phyloP scores from a whole-genome alignment of 192 early-diverging fungal genomes.

The Entomortierella chlamydospora region DNA sequence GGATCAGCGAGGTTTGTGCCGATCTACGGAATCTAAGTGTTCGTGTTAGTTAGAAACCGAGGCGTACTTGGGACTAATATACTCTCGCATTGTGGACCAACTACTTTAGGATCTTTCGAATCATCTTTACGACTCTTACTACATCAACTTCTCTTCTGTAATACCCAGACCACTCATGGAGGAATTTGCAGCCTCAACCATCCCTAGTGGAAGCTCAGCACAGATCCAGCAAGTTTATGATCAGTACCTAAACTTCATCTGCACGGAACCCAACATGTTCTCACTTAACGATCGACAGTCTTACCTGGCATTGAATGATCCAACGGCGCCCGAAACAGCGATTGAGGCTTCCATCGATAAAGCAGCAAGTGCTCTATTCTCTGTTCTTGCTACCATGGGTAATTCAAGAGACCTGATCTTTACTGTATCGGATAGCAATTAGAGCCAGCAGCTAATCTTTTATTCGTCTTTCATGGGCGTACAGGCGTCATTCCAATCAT shows the following conservation, averaged over 20 bases:
- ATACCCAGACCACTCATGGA: conserved; percentile 91
- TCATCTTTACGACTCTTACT: conserved; percentile 95
- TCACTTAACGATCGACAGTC: conserved; percentile 86
- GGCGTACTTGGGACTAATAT: too few species aligned
- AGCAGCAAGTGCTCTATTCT: conserved; percentile 87
- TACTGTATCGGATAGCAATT: too few species aligned
- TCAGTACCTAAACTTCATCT: conserved; percentile 96
- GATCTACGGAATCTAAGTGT: neutral
- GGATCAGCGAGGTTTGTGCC: conserved; percentile 78
- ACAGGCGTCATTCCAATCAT: conserved; percentile 89
- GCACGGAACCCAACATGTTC: conserved; percentile 93
- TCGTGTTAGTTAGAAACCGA: too few species aligned
- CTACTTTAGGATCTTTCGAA: conserved; percentile 81
- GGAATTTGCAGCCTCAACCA: conserved; percentile 90
- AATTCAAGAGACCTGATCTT: neutral
- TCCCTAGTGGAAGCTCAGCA: conserved; percentile 77
- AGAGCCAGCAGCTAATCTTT: conserved; percentile 4
- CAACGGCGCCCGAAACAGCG: conserved; percentile 78
- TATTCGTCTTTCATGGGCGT: neutral
- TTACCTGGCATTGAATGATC: conserved; percentile 87
- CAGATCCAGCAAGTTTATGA: conserved; percentile 95
- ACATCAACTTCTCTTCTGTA: conserved; percentile 93
- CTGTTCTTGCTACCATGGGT: conserved; percentile 91
- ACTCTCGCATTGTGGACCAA: neutral
- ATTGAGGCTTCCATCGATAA: conserved; percentile 86